Base-by-base conservation (phyloP, 371 early-diverging fungal species). In the Syncephalastrum monosporum region DNA sequence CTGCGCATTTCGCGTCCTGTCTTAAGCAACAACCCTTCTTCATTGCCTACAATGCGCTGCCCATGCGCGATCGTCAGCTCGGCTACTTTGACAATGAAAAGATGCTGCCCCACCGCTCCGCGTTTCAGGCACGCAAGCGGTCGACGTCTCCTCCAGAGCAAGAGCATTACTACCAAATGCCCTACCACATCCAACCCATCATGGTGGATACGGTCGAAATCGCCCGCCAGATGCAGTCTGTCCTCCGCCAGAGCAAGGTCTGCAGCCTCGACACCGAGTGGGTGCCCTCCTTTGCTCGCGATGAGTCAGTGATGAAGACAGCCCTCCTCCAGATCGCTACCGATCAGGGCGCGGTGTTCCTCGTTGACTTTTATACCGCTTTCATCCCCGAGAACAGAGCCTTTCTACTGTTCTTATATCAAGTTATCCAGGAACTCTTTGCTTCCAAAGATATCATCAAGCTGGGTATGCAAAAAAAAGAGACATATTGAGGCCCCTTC, bases 231-330 rank as follows among this genome's bases (percentile, higher is more conserved):
- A 71, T 79, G 68, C 62, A 64, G 19, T 53, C 50, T 10, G 25
- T 63, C 1, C 50, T 79, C 3, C 38, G 47, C 0, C 46, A 57
- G 15, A 61, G 64, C 14, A 50, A 51, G 10, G 17, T 71, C 0
- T 71, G 68, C 46, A 75, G 79, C 7, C 53, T 79, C 10, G 79
- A 79, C 62, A 73, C 75, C 0, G 79, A 79, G 60, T 79, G 79
- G 79, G 67, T 75, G 10, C 79, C 79, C 4, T 49, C 59, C 14
- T 69, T 79, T 67, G 79, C 75, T 14, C 57, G 59, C 19, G 17
- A 47, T 1, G 38, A 33, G 38, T 62, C 47, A 2, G 15, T 8
- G 7, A 38, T 50, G 12, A 60, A 64, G 49, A 79, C 79, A 0
- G 71, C 79, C 3, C 48, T 79, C 15, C 71, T 79, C 70, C 79